Evolutionary conservation across 225 moss, liverwort and hornwort species (phyloP).

Genomic region (Pseudisothecium myosuroides): DNA sequence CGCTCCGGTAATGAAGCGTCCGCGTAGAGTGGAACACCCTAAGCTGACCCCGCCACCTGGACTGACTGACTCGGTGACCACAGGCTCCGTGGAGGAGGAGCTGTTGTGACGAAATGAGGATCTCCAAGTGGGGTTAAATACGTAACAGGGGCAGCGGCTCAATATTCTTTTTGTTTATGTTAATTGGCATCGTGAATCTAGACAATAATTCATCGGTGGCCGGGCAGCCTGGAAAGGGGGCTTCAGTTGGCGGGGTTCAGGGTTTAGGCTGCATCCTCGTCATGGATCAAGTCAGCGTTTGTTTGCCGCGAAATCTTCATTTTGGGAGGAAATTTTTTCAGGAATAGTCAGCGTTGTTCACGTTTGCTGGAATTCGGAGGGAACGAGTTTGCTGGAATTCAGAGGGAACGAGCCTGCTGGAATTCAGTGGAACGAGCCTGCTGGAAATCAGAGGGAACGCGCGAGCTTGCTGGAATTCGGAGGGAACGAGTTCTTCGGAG

Average conservation of each 20-base stretch:
- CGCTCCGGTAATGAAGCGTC: neutral
- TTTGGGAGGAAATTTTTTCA: neutral
- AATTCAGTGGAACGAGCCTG: neutral
- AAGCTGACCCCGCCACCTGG: neutral
- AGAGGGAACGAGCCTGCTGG: too few relatives aligned
- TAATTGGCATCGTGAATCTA: neutral
- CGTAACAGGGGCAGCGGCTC: neutral
- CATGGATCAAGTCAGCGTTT: neutral
- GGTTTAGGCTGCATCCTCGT: neutral
- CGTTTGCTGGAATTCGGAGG: neutral
- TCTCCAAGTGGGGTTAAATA: neutral
- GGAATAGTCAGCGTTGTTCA: neutral
- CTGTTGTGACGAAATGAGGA: neutral
- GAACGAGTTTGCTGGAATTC: neutral
- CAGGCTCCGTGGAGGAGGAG: neutral
- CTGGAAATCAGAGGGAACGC: neutral
- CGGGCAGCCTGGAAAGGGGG: neutral
- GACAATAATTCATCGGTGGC: neutral
- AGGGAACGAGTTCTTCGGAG: neutral
- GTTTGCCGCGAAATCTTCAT: neutral
- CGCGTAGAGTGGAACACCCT: neutral
- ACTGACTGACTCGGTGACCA: neutral
- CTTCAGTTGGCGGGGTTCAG: neutral
- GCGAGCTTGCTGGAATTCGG: neutral
- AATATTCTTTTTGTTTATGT: neutral